Conservation (phyloP, 2,329 filamentous ascomycete species). For the Neonectria coccinea region DNA sequence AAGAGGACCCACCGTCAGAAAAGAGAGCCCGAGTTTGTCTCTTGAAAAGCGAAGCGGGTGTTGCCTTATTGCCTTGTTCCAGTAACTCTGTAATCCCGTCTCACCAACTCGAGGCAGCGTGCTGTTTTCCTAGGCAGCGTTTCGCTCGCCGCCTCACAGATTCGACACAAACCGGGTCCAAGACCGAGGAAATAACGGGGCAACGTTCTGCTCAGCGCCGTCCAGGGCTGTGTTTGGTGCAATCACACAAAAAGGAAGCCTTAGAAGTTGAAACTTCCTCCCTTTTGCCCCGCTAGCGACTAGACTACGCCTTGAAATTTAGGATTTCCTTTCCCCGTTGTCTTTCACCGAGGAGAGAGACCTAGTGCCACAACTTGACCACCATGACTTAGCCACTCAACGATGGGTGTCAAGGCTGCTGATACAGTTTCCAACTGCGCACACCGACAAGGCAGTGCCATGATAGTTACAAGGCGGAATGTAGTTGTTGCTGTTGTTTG, state of each 20-base stretch:
- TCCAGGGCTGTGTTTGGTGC: neutral
- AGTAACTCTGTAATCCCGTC: neutral
- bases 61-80: neutral
- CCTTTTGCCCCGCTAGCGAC: neutral
- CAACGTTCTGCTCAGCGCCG: no score
- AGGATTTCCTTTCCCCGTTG: neutral
- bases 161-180: neutral
- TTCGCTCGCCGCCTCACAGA: neutral
- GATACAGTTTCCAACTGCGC: constrained; percentile 2
- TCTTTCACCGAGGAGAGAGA: neutral
- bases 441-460: constrained; percentile 3
- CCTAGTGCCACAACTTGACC: neutral
- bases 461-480: neutral
- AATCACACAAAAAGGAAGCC: neutral
- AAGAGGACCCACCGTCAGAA: neutral
- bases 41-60: neutral
- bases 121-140: neutral
- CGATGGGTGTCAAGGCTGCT: neutral
- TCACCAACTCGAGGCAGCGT: neutral
- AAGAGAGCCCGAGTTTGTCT: neutral
- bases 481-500: neutral
- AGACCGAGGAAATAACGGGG: neutral
- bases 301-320: neutral
- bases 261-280: neutral
- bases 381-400: neutral